Evolutionary conservation across 306 rosid genomes (phyloP).

Genomic region (Malus sieversii): DNA sequence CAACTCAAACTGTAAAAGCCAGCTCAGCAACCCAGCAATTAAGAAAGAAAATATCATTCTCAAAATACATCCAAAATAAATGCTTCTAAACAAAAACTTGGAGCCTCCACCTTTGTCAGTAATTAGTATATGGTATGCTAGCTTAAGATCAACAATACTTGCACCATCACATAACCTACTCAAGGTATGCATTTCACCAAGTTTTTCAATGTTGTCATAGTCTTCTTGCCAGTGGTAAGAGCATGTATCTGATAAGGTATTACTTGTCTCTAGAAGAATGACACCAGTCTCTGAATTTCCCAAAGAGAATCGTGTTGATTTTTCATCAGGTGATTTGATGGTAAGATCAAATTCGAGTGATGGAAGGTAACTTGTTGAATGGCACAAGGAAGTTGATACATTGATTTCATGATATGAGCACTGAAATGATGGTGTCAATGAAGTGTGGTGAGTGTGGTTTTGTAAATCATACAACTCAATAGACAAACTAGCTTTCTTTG

Average conservation of each 20-base stretch:
- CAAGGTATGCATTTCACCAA: not conserved
- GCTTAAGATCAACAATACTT: too few relatives aligned
- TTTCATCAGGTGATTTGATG: slow-evolving; percentile 8
- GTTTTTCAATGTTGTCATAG: slow-evolving; percentile 47
- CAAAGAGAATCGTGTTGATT: slow-evolving; percentile 12
- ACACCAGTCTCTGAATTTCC: slow-evolving; percentile 11
- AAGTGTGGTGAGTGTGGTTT: slow-evolving; percentile 24
- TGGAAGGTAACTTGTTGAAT: slow-evolving; percentile 25
- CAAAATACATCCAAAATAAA: too few relatives aligned
- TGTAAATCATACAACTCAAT: slow-evolving; percentile 16
- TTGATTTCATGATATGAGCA: slow-evolving; percentile 43
- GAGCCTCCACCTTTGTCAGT: too few relatives aligned
- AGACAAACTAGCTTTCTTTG: slow-evolving; percentile 16
- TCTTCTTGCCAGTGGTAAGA: slow-evolving; percentile 21
- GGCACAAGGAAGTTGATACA: slow-evolving; percentile 24
- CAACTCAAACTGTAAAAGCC: too few relatives aligned
- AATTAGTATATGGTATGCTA: too few relatives aligned
- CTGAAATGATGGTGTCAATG: slow-evolving; percentile 40
- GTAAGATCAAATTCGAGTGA: slow-evolving; percentile 22
- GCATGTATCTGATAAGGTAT: slow-evolving; percentile 6
- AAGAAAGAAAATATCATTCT: too few relatives aligned
- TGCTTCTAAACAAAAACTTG: too few relatives aligned
- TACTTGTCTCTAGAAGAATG: slow-evolving; percentile 38
- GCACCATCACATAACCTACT: too few relatives aligned
- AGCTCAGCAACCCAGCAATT: too few relatives aligned